Conservation (phyloP, 2,329 filamentous ascomycete genomes). For the Beauveria bassiana region DNA sequence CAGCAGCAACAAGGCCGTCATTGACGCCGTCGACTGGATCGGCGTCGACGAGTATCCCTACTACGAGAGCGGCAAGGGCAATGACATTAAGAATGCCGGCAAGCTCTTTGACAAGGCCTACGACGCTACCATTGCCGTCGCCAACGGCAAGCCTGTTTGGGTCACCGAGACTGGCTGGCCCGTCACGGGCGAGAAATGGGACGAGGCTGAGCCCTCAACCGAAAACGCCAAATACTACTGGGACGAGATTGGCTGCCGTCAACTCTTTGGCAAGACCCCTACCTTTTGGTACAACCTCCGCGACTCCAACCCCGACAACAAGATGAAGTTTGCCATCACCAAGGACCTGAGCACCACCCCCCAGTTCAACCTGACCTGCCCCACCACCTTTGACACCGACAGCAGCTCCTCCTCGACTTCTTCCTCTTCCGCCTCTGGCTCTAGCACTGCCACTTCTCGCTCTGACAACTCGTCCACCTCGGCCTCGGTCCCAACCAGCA, state of each 20-base stretch:
- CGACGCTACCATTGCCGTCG: slow-evolving; percentile 35
- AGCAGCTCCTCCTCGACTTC: slow-evolving; percentile 3
- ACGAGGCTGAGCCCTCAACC: slow-evolving; percentile 45
- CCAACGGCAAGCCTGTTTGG: slow-evolving; percentile 48
- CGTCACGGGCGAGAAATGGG: slow-evolving; percentile 42
- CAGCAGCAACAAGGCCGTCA: slow-evolving; percentile 49
- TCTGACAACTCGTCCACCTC: not conserved
- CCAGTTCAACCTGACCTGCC: slow-evolving; percentile 47
- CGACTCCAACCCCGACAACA: slow-evolving; percentile 53
- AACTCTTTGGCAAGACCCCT: slow-evolving; percentile 46
- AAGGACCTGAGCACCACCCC: slow-evolving; percentile 43
- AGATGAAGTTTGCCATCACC: slow-evolving; percentile 50
- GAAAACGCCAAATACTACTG: slow-evolving; percentile 58
- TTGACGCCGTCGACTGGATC: slow-evolving; percentile 56
- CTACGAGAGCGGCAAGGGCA: slow-evolving; percentile 51
- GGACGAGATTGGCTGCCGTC: slow-evolving; percentile 51
- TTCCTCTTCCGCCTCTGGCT: slow-evolving; percentile 10
- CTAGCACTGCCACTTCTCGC: slow-evolving; percentile 7
- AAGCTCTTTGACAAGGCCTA: slow-evolving; percentile 46
- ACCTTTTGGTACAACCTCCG: slow-evolving; percentile 57
- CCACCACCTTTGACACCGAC: slow-evolving; percentile 31
- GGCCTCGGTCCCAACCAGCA: not conserved
- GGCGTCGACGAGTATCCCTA: slow-evolving; percentile 61
- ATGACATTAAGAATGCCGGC: slow-evolving; percentile 46
- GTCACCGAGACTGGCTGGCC: slow-evolving; percentile 63